These are phyloP conservation scores for Candida ovalis DNA, from an alignment of 805 yeast species.

Conservation along the genomic window DNA sequence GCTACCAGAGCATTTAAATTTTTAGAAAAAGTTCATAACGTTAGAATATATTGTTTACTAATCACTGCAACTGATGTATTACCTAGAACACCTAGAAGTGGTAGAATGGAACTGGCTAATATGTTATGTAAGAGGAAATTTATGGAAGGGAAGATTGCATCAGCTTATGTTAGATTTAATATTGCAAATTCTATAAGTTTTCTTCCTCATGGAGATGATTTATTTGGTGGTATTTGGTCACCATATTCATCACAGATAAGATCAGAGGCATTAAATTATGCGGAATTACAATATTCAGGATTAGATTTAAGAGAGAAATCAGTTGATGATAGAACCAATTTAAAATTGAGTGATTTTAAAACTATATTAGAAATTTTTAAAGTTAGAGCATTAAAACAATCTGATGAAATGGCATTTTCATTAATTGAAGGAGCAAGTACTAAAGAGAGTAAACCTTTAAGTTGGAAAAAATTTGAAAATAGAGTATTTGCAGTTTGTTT, in stretches of 20 bases:
- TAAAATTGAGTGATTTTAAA: conserved; percentile 68
- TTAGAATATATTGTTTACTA: conserved; percentile 76
- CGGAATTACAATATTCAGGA: conserved; percentile 76
- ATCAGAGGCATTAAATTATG: conserved; percentile 51
- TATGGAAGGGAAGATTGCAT: conserved; percentile 71
- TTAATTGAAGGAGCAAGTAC: conserved; percentile 37
- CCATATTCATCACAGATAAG: conserved; percentile 68
- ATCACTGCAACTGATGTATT: conserved; percentile 76
- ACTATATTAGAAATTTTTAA: conserved; percentile 71
- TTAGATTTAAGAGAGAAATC: conserved; percentile 74
- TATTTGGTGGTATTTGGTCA: conserved; percentile 82
- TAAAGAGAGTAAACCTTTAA: conserved; percentile 47
- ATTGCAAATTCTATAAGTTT: conserved; percentile 58
- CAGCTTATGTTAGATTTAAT: conserved; percentile 79
- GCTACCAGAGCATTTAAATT: conserved; percentile 43
- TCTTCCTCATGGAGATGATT: conserved; percentile 72
- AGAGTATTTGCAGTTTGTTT: conserved; percentile 72
- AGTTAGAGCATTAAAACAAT: conserved; percentile 68
- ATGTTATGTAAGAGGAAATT: conserved; percentile 77
- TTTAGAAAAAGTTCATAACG: conserved; percentile 57
- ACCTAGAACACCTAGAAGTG: conserved; percentile 80
- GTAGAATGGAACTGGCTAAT: conserved; percentile 90
- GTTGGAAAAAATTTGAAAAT: conserved; percentile 82
- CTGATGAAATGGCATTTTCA: conserved; percentile 76
- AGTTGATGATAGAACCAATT: conserved; percentile 71